A percentile compares a stretch with the other conserved stretches of the same genome.
These are phyloP conservation scores for Iodosphaeria phyllophila DNA, from an alignment of 2,329 filamentous ascomycete species.

Conservation along the genomic window DNA sequence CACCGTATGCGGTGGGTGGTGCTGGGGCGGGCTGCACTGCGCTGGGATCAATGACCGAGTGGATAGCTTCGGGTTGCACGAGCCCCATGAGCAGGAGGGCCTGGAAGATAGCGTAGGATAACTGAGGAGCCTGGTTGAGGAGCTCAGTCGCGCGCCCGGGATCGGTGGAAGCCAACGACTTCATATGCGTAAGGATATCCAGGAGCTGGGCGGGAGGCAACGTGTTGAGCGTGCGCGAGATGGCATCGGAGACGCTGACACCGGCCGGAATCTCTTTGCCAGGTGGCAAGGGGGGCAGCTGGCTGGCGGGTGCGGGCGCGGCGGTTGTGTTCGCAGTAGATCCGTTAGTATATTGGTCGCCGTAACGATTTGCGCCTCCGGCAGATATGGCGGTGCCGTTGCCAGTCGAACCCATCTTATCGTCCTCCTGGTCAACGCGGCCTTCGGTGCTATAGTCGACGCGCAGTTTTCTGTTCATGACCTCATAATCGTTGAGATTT, in stretches of 20 bases:
- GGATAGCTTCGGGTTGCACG: constrained; percentile 68
- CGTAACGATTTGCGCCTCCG: constrained; percentile 3
- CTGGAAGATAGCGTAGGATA: constrained; percentile 90
- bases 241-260: constrained; percentile 72
- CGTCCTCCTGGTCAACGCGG: constrained; percentile 46
- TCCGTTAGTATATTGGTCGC: constrained; percentile 10
- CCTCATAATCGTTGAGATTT: constrained; percentile 87
- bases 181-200: constrained; percentile 89
- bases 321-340: constrained; percentile 11
- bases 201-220: constrained; percentile 78
- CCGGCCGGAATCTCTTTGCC: constrained; percentile 72
- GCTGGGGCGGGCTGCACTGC: constrained; percentile 19
- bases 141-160: constrained; percentile 72
- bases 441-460: constrained; percentile 96
- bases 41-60: constrained; percentile 54
- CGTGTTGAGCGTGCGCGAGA: constrained; percentile 75
- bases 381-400: constrained; percentile 4
- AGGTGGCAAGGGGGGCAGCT: constrained; percentile 63
- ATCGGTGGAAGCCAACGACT: constrained; percentile 65
- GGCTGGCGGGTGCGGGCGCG: constrained; percentile 20
- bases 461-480: constrained; percentile 83
- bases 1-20: constrained; percentile 17
- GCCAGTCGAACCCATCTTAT: constrained; percentile 6
- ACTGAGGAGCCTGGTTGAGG: constrained; percentile 73
- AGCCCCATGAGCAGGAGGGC: constrained; percentile 82